Evolutionary conservation across 495 filamentous ascomycete species (phyloP), one percentile per base, ranked within the genome.

Genomic region (Aspergillus kassunensis): DNA sequence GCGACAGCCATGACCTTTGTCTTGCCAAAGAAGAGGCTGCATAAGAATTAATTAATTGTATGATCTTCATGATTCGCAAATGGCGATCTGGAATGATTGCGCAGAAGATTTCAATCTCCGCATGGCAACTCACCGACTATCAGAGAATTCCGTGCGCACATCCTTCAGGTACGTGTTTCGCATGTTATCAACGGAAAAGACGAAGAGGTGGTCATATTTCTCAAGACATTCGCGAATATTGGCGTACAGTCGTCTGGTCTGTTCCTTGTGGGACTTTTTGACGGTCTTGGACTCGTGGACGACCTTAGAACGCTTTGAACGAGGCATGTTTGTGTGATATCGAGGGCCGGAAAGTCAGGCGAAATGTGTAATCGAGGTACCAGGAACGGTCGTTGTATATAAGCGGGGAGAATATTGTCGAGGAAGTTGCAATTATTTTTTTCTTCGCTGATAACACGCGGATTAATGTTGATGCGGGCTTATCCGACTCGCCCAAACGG

Each of bases 1-100:
- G 93, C 90, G 72, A 89, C 86, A 51, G 89, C 86, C 87, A 96
- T 97, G 62, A 97, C 91, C 74, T 97, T 97, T 40, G 92, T 97
- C 70, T 97, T 97, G 68, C 93, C 93, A 70, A 97, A 97, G 82
- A 97, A 97, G 65, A 98, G 67, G 53, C 92, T 91, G 50, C 0
- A 19, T 2, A 33, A 12, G 42, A 39, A 21, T 53, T 36, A 43
- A 58, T 43, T 40, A n/a, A n/a, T n/a, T 40, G 25, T 41, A 41
- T 1, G 16, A 40, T 20, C 5, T 20, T 24, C 6, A n/a, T n/a
- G n/a, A n/a, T n/a, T n/a, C n/a, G n/a, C n/a, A n/a, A n/a, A n/a
- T n/a, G n/a, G n/a, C n/a, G n/a, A n/a, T n/a, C n/a, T n/a, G n/a
- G n/a, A n/a, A n/a, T n/a, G n/a, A n/a, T n/a, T 21, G 41, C 25